Evolutionary conservation across 2,329 filamentous ascomycete genomes (phyloP).

Genomic region (Sphaerulina musiva): DNA sequence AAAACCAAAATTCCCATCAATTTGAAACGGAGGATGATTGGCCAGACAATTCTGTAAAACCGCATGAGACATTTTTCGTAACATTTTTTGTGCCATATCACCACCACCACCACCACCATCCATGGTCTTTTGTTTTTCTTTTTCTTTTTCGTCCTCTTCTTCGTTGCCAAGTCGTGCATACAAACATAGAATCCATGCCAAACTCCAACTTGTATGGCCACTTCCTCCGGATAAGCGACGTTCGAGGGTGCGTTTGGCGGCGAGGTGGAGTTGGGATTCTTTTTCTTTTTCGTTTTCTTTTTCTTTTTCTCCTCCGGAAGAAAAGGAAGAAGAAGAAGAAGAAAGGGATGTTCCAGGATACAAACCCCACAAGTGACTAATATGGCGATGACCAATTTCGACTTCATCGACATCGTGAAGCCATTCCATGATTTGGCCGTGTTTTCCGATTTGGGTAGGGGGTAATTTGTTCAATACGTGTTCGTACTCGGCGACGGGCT

Average conservation of each 20-base stretch:
- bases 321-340: too few relatives aligned
- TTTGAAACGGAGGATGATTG: constrained; percentile 1
- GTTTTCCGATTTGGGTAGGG: neutral
- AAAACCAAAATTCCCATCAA: constrained; percentile 2
- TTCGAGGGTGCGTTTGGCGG: neutral
- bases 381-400: neutral
- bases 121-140: too few relatives aligned
- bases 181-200: neutral
- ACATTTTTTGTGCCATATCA: neutral
- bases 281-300: too few relatives aligned
- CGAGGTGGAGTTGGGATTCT: neutral
- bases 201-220: neutral
- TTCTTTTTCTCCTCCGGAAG: too few relatives aligned
- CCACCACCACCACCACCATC: too few relatives aligned
- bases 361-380: neutral
- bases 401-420: neutral
- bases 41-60: neutral
- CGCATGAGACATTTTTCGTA: neutral
- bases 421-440: constrained; percentile 1
- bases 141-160: too few relatives aligned
- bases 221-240: neutral
- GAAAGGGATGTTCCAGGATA: neutral
- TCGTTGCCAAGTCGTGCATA: neutral
- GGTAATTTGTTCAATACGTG: neutral
- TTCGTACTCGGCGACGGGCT: neutral